Evolutionary conservation across 306 rosid genomes (phyloP), one percentile per base, ranked within the genome.

Genomic region (Cucurbita moschata): DNA sequence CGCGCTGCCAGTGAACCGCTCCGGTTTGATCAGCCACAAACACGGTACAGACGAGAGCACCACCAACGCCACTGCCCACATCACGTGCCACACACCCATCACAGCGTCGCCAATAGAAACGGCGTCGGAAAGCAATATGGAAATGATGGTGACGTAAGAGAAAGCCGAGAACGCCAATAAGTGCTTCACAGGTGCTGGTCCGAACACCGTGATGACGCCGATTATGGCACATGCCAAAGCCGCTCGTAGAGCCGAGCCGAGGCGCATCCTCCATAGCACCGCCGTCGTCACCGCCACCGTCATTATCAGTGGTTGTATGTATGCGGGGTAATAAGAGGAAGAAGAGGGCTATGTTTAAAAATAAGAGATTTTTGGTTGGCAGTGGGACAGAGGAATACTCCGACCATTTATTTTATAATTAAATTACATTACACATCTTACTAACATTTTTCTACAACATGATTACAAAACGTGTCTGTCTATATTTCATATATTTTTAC

Each of bases 211-310:
- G 60, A 87, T 76, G 82, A 79, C 81, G 11, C 85, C 88, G 0
- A 87, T 87, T 71, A 90, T 78, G 85, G 69, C 68, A 83, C 98
- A 92, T 4, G 98, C 96, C 12, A 90, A 39, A 54, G 87, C 81
- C 0, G 96, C 81, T 6, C 96, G 75, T 1, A 92, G 79, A 2
- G 96, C 96, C 0, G 82, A 83, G 19, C 77, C 81, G 5, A 90
- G 26, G 13, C 88, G 87, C 43, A 55, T 16, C 40, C 55, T 77
- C 92, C 90, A 79, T 16, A 83, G 4, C 4, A 77, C 50, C 21
- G 64, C 12, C 1, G 81, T 72, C 57, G 81, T 56, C 60, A 8
- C 74, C 57, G 0, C 62, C 49, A 7, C 78, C 57, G 4, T 59
- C 72, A 52, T 62, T 66, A 52, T 69, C 12, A 47, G 37, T 26